Percentiles rank a stretch among this genome's conserved stretches.
phyloP scores from a whole-genome alignment of 2,329 filamentous ascomycete species.

The Teratosphaeria gauchensis region DNA sequence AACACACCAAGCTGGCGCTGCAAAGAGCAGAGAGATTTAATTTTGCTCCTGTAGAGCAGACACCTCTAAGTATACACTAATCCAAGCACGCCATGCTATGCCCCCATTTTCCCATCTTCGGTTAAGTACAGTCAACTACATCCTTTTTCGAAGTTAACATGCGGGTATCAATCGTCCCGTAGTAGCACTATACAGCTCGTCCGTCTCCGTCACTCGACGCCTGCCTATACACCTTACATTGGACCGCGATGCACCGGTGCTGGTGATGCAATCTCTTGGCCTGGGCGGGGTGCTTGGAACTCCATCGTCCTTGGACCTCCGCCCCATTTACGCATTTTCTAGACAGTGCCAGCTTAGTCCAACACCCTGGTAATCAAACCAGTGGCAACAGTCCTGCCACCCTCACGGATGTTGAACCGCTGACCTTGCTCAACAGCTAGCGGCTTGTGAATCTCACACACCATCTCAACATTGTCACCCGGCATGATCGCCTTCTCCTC shows the following conservation, averaged over 20 bases:
- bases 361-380: constrained; percentile 31
- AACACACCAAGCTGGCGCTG: background rate
- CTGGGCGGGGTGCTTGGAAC: background rate
- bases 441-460: constrained; percentile 73
- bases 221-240: background rate
- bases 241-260: background rate
- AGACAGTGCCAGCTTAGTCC: constrained; percentile 18
- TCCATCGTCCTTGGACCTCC: background rate
- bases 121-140: background rate
- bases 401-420: constrained; percentile 97
- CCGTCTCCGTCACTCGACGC: background rate
- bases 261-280: background rate
- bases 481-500: constrained; percentile 83
- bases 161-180: background rate
- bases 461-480: constrained; percentile 98
- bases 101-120: background rate
- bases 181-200: background rate
- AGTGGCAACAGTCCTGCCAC: constrained; percentile 54
- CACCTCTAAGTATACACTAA: background rate
- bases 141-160: background rate
- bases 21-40: background rate
- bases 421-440: constrained; percentile 84
- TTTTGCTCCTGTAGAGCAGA: background rate
- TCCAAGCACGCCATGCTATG: background rate
- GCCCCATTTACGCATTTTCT: background rate